Base-by-base conservation (phyloP, 2,329 filamentous ascomycete genomes). In the Clathrospora elynae region DNA sequence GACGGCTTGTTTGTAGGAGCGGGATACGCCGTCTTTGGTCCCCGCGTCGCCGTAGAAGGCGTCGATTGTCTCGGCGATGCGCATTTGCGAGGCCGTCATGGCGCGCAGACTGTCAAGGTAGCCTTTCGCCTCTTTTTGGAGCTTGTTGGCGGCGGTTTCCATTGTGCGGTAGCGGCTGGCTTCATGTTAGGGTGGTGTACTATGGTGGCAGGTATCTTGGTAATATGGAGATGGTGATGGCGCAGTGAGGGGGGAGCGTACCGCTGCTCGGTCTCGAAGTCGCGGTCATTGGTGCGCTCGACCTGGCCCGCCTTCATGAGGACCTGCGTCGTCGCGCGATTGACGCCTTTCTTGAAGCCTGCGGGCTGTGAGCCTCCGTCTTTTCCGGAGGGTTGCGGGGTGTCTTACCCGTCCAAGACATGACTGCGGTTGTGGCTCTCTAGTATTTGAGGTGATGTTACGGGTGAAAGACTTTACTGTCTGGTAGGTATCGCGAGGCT, bases 231-330 rank as follows among this genome's bases (percentile, higher is more conserved):
- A 11, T 16, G 30, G 8, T 18, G 22, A 33, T 19, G 24, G 40
- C 28, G 22, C 24, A 39, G 24, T 53, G 49, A 65, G 28, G 33
- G 32, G 33, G 35, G 22, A 28, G 30, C 71, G 28, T 71, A 90
- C 86, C 88, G 85, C 73, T 95, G 90, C 73, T 99, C 95, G 38
- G 97, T 92, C 74, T 97, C 93, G 73, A 97, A 99, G 71, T 97
- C 93, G 59, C 95, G 89, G 75, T 99, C 93, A 71, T 92, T 96
- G 17, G 93, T 99, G 76, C 93, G 92, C 75, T 99, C 93, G 62
- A 99, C 95, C 77, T 97, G 93, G 48, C 93, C 89, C 84, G 59
- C 95, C 82, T 99, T 99, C 92, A 99, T 97, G 90, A 99, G 96
- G 52, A 97, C 92, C 85, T 96, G 91, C 76, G 95, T 99, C 74